Evolutionary conservation across 1,284 basidiomycete genomes (phyloP), one percentile per base, ranked within the genome.

Genomic region (Trichosporon coremiiforme): DNA sequence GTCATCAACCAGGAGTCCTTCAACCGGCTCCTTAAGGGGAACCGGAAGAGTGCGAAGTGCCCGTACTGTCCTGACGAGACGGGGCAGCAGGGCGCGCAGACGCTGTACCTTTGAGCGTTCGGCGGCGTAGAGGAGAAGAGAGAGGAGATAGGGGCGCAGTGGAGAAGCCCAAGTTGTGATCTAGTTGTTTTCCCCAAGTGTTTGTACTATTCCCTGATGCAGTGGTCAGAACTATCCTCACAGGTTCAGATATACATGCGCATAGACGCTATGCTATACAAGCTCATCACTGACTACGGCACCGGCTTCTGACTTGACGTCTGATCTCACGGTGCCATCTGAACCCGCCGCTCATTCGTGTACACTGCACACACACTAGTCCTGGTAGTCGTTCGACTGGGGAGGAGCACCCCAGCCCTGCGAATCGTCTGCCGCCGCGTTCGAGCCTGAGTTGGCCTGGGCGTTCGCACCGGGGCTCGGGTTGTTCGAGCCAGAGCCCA

Each of bases 1-100:
- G 94, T 96, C 45, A 89, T 98, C 65, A 90, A 92, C 1, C 90
- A 91, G 78, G 95, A 97, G 76, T 94, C 92, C 79, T 85, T 97
- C 75, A 87, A 89, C 71, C 92, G 94, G 79, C 85, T 98, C 64
- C 89, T 90, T 78, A 97, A 96, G 84, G 38, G 7, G 65, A 82
- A 79, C 0, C 80, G 81, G 6, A 76, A 78, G 66, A 70, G 76
- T 2, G 82, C 78, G 9, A 84, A 84, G 73, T 84, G 83, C 68
- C 82, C 83, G 13, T 84, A 84, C 69, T 84, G 83, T 63, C 83
- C 83, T 0, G 66, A 78, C 12, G 83, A 83, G 69, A 84, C 82
- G 0, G 68, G 75, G 10, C 73, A 74, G n/a, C 64, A 72, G 0
- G 77, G 77, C 17, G 81, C 79, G 2, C 78, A 81, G 67, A 72